Evolutionary conservation across 768 basidiomycete species (phyloP).

Genomic region (Hypholoma fasciculare): DNA sequence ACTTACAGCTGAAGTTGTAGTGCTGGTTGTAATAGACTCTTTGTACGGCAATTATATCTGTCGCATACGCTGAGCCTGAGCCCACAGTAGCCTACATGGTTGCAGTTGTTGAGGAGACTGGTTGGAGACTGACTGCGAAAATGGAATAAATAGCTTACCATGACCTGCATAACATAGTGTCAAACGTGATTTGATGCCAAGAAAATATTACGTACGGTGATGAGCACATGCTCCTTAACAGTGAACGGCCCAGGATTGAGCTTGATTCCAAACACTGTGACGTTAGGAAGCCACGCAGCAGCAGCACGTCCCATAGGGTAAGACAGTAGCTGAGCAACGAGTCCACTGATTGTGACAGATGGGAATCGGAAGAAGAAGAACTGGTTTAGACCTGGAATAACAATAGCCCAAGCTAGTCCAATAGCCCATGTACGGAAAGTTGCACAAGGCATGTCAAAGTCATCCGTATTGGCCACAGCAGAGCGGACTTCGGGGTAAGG

Average conservation of each 20-base stretch:
- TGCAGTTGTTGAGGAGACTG: neutral
- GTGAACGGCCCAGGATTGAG: slow-evolving; percentile 78
- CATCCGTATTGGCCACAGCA: slow-evolving; percentile 64
- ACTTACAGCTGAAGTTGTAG: slow-evolving; percentile 56
- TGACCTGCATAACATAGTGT: slow-evolving; percentile 25
- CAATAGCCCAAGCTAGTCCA: slow-evolving; percentile 51
- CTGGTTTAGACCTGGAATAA: slow-evolving; percentile 57
- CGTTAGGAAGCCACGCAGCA: slow-evolving; percentile 53
- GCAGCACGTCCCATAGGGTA: slow-evolving; percentile 67
- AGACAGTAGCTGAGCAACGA: slow-evolving; percentile 71
- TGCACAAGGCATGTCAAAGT: slow-evolving; percentile 56
- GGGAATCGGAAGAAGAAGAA: slow-evolving; percentile 57
- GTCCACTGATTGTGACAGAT: slow-evolving; percentile 35
- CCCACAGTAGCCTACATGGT: slow-evolving; percentile 55
- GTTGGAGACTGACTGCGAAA: slow-evolving; percentile 2
- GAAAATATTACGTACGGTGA: slow-evolving; percentile 37
- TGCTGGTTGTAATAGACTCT: slow-evolving; percentile 62
- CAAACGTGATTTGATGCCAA: neutral
- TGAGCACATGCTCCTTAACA: slow-evolving; percentile 74
- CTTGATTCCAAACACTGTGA: slow-evolving; percentile 56
- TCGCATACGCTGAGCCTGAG: slow-evolving; percentile 64
- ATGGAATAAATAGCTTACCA: slow-evolving; percentile 32
- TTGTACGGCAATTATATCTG: slow-evolving; percentile 70
- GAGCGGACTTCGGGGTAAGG: slow-evolving; percentile 79
- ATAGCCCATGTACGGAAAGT: slow-evolving; percentile 54